Evolutionary conservation across 495 filamentous ascomycete species (phyloP), one percentile per base, ranked within the genome.

Genomic region (Neurospora cerealis): DNA sequence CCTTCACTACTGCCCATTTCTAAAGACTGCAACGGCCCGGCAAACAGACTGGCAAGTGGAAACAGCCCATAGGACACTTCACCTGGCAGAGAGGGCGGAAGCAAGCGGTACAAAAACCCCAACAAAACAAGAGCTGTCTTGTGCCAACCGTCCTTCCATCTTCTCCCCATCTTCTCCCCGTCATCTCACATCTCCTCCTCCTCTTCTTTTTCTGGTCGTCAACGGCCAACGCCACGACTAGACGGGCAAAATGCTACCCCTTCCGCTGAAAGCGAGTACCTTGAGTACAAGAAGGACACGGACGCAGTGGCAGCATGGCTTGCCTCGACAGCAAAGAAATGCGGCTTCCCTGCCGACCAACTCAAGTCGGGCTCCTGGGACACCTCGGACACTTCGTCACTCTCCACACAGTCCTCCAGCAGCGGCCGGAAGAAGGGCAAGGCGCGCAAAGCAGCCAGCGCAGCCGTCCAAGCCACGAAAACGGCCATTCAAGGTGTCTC

Each of bases 241-340:
- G 15, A 32, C 38, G 1, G 42, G 9, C 48, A 72, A 69, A 19
- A 83, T 84, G 83, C 60, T 80, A 15, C 80, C 81, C 7, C 34
- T 69, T 13, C 80, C 77, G 66, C 77, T 87, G 15, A 75, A 72
- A 82, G 81, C 70, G 83, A 77, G 40, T 87, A 87, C 75, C 76
- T 76, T 17, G 81, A 80, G 72, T 88, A 88, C 75, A 88, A 87
- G 75, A 76, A 77, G 39, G 87, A 88, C 73, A 87, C 84, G 13
- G 79, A 85, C 71, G 76, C 74, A 2, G 82, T 88, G 60, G 86
- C 86, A 60, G 80, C 81, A 32, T 88, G 86, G 86, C 84, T 88
- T 42, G 85, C 85, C 3, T 78, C 82, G 32, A 85, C 81, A 34
- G 86, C 85, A 70, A 83, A 78, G 69, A 76, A 83, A 71, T 79